Percentiles rank a stretch among this genome's conserved stretches.
Evolutionary conservation across 2,329 filamentous ascomycete species (phyloP).

Genomic region (Zopfia rhizophila): DNA sequence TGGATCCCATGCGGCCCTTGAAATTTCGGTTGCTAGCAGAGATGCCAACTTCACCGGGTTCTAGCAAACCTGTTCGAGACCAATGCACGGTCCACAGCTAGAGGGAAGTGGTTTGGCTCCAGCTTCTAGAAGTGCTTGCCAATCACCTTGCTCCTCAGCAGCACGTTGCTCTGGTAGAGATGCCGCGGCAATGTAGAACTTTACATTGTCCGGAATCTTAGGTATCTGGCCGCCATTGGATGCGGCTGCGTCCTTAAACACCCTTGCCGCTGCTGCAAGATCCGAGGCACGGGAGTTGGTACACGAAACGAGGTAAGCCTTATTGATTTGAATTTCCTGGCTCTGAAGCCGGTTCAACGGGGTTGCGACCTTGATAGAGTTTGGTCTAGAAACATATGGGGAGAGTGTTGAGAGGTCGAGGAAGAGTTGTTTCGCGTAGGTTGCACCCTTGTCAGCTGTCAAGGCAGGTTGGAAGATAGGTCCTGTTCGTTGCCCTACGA

Average conservation of each 20-base stretch:
- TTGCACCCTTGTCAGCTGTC: slow-evolving; percentile 77
- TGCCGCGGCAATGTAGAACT: slow-evolving; percentile 91
- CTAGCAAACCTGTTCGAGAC: slow-evolving; percentile 80
- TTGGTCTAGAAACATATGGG: slow-evolving; percentile 86
- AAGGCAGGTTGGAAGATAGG: slow-evolving; percentile 66
- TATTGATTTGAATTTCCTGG: slow-evolving; percentile 80
- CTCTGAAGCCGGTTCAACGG: slow-evolving; percentile 78
- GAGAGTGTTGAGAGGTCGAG: slow-evolving; percentile 85
- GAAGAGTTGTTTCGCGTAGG: slow-evolving; percentile 85
- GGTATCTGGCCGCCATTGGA: slow-evolving; percentile 69
- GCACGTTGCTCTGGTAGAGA: slow-evolving; percentile 79
- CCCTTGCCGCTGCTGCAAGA: slow-evolving; percentile 80
- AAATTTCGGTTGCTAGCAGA: slow-evolving; percentile 88
- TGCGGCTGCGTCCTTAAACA: slow-evolving; percentile 81
- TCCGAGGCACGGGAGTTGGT: slow-evolving; percentile 88
- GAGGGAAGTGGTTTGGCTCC: slow-evolving; percentile 78
- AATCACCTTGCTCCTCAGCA: slow-evolving; percentile 84
- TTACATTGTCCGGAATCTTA: slow-evolving; percentile 78
- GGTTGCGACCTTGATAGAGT: slow-evolving; percentile 88
- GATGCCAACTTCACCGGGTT: slow-evolving; percentile 88
- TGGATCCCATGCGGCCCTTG: slow-evolving; percentile 88
- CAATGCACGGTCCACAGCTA: slow-evolving; percentile 88
- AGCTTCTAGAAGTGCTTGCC: slow-evolving; percentile 82
- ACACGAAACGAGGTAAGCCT: slow-evolving; percentile 89
- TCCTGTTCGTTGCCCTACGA: slow-evolving; percentile 46